Evolutionary conservation across 805 yeast species (phyloP).

Genomic region (Pichia heedii): DNA sequence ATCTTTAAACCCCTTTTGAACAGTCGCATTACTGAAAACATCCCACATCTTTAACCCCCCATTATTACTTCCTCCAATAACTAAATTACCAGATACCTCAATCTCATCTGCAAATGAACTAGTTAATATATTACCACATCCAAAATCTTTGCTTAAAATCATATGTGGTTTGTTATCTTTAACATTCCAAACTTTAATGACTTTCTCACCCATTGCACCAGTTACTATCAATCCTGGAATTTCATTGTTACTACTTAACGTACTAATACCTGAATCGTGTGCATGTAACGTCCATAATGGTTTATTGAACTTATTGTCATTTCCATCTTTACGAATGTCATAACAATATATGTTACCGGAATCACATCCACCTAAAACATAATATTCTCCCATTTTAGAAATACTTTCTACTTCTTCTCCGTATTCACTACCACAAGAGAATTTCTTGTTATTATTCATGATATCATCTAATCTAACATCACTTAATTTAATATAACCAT

Average conservation of each 20-base stretch:
- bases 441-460: constrained; percentile 49
- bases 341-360: constrained; percentile 82
- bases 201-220: constrained; percentile 85
- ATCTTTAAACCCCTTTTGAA: constrained; percentile 56
- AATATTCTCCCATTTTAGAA: constrained; percentile 55
- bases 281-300: constrained; percentile 96
- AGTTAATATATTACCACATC: constrained; percentile 84
- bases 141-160: constrained; percentile 86
- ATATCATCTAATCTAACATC: constrained; percentile 76
- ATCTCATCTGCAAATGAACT: constrained; percentile 78
- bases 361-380: constrained; percentile 71
- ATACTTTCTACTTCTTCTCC: constrained; percentile 78
- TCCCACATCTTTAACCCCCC: constrained; percentile 91
- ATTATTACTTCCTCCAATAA: constrained; percentile 71
- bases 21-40: constrained; percentile 70
- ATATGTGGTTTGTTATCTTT: constrained; percentile 53
- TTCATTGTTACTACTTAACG: constrained; percentile 59
- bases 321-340: constrained; percentile 54
- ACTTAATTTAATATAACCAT: constrained; percentile 67
- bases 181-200: constrained; percentile 81
- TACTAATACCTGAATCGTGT: constrained; percentile 88
- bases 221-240: constrained; percentile 72
- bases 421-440: constrained; percentile 41
- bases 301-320: too few species aligned
- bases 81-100: constrained; percentile 71